Percentiles rank a stretch among this genome's conserved stretches.
Conservation (phyloP, 2,329 filamentous ascomycete species). For the Peltaster fructicola region DNA sequence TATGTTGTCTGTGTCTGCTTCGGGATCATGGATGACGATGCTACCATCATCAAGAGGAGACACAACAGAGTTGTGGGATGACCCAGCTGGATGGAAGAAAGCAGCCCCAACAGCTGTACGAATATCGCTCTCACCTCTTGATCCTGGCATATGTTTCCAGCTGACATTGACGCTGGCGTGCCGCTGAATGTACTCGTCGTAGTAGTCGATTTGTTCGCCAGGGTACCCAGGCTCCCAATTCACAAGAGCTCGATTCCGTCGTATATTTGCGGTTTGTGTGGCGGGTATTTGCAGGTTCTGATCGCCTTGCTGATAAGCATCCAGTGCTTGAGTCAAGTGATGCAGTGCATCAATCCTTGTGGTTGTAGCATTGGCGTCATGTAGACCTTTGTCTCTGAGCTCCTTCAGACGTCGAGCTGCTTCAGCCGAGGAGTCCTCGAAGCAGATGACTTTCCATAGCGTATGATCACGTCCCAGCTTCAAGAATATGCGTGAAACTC, state of each 20-base stretch:
- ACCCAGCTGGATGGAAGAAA: conserved; percentile 34
- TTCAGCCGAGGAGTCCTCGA: conserved; percentile 50
- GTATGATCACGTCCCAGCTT: conserved; percentile 53
- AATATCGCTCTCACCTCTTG: conserved; percentile 22
- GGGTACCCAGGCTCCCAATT: conserved; percentile 73
- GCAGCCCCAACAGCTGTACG: conserved; percentile 59
- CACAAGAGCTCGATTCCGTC: conserved; percentile 39
- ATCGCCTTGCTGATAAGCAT: conserved; percentile 11
- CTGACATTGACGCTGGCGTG: conserved; percentile 55
- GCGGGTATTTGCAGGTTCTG: too few relatives aligned
- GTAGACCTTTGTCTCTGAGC: too few relatives aligned
- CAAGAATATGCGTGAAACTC: conserved; percentile 48
- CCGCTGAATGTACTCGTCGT: conserved; percentile 73
- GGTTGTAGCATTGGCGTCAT: conserved; percentile 25
- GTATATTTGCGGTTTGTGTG: conserved; percentile 6
- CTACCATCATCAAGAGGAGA: conserved; percentile 74
- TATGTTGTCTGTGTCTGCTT: conserved; percentile 36
- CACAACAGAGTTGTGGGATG: conserved; percentile 44
- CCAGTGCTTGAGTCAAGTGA: too few relatives aligned
- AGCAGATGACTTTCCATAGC: conserved; percentile 61
- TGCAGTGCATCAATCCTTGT: too few relatives aligned
- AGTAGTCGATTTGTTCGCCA: conserved; percentile 61
- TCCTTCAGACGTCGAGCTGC: conserved; percentile 35
- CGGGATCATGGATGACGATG: conserved; percentile 63
- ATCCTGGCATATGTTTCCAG: conserved; percentile 53